A percentile compares a stretch with the other conserved stretches of the same genome.
Conservation (phyloP, 2,329 filamentous ascomycete species). For the Leptodontidium sp. region DNA sequence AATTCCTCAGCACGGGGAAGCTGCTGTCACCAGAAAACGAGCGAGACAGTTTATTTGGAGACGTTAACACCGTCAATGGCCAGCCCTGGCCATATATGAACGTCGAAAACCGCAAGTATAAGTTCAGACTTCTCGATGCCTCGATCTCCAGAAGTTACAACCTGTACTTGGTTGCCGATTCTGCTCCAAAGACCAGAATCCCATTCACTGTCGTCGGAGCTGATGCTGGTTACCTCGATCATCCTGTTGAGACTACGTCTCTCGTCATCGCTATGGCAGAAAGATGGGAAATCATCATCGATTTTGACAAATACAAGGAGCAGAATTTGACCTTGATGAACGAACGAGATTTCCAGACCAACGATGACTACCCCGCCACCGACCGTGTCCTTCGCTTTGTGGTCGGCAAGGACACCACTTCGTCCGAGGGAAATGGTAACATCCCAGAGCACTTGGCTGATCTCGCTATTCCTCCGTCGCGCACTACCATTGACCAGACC, state of each 20-base stretch:
- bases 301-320: slow-evolving; percentile 59
- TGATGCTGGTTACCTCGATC: slow-evolving; percentile 42
- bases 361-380: slow-evolving; percentile 59
- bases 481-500: slow-evolving; percentile 51
- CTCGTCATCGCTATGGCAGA: slow-evolving; percentile 62
- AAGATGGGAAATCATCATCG: slow-evolving; percentile 64
- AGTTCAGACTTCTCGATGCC: slow-evolving; percentile 48
- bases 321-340: slow-evolving; percentile 58
- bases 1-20: slow-evolving; percentile 59
- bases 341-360: slow-evolving; percentile 52
- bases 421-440: slow-evolving; percentile 44
- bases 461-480: slow-evolving; percentile 21
- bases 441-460: slow-evolving; percentile 21
- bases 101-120: slow-evolving; percentile 68
- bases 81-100: slow-evolving; percentile 66
- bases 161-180: slow-evolving; percentile 35
- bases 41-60: slow-evolving; percentile 52
- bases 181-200: slow-evolving; percentile 25
- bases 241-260: slow-evolving; percentile 53
- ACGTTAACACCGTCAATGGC: slow-evolving; percentile 61
- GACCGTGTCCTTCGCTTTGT: slow-evolving; percentile 60
- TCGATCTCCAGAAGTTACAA: slow-evolving; percentile 34
- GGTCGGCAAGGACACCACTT: slow-evolving; percentile 21
- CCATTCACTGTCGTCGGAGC: slow-evolving; percentile 58
- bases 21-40: slow-evolving; percentile 56